Evolutionary conservation across 2,329 filamentous ascomycete genomes (phyloP), one percentile per base, ranked within the genome.

Genomic region (Pseudogymnoascus sp.): DNA sequence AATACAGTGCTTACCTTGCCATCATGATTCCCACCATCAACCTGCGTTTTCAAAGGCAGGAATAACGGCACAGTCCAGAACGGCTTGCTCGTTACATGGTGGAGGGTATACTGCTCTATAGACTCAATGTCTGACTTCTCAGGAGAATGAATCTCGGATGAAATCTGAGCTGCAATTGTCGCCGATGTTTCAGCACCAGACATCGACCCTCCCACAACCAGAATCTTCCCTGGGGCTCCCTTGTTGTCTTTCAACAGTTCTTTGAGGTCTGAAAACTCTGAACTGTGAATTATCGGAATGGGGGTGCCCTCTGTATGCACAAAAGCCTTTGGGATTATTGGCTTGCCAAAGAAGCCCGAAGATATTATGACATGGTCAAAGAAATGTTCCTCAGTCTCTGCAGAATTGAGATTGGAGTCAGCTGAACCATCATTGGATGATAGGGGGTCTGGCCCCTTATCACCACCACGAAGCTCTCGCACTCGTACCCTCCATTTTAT

Each of bases 131-230:
- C 62, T 31, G 73, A 78, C 1, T 74, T 65, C 0, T 74, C 76
- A 0, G 86, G 82, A 0, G 83, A 81, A 71, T 88, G 78, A 11
- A 75, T 74, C 2, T 82, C 81, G 5, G 85, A 85, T 0, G 90
- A 93, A 1, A 93, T 74, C 66, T 92, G 85, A 4, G 85, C 80
- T 10, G 89, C 89, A 60, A 93, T 83, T 1, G 87, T 86, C 9
- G 85, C 87, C 0, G 90, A 87, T 60, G 88, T 87, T 76, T 96
- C 91, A 4, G 89, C 83, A 0, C 90, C 90, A 1, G 90, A 93
- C 82, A 95, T 92, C 69, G 92, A 89, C 0, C 90, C 90, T 0
- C 91, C 91, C 0, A 92, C 83, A 0, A 96, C 79, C 1, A 91
- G 78, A 15, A 95, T 85, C 70, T 87, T 90, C 1, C 79, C 78